Evolutionary conservation across 306 rosid species (phyloP), one percentile per base, ranked within the genome.

Genomic region (Glycine latifolia): DNA sequence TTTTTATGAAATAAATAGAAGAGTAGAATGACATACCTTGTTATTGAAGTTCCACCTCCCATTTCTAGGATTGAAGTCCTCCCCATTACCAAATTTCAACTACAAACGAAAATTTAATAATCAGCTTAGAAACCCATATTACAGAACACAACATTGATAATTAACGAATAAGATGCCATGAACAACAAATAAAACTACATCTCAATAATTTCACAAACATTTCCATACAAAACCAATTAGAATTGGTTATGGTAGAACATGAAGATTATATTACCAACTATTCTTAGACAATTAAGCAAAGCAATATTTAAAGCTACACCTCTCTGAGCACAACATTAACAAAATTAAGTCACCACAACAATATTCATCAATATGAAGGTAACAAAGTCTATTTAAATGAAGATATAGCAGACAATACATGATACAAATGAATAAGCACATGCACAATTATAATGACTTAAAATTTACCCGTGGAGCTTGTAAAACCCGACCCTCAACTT

Each of bases 21-120:
- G 4, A 55, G 31, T 61, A n/a, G 13, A 16, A 63, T 48, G 8
- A 33, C 49, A 15, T 72, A 96, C 98, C 97, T 96, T 96, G 7
- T 89, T 91, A 54, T 96, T 96, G 31, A 96, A 93, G 14, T 96
- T 93, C 99, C 99, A 96, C 54, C 95, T 84, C 8, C 99, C 99
- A 82, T 94, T 93, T 31, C 94, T 87, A 1, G 99, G 98, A 67
- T 83, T 89, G 63, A 92, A 92, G 68, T 96, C 94, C 82, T 92
- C 97, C 5, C 94, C 97, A 13, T 92, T 91, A 46, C 98, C 97
- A 49, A 91, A 92, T 75, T 89, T 93, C 80, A 96, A 76, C 99
- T 96, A 79, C 35, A 71, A 3, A 37, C 16, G 13, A 37, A 82
- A 46, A 59, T 16, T 44, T 0, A 66, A 37, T 8, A 59, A 46